Base-by-base conservation (phyloP, 495 filamentous ascomycete genomes). In the Hapsidospora chrysogenum region DNA sequence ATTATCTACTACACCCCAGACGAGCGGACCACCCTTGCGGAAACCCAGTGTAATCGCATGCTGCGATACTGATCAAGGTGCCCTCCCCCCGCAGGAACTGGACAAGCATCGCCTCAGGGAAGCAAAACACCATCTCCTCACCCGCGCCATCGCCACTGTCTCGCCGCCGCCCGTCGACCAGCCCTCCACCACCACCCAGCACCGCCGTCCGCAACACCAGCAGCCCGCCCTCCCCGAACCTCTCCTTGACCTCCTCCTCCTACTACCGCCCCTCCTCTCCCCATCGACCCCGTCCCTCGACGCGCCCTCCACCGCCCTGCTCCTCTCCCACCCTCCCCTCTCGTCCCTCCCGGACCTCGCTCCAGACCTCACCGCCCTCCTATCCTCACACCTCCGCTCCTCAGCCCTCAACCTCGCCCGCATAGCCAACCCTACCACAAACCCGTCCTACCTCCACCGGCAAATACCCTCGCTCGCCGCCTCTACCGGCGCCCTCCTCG, bases 381-480 rank as follows among this genome's bases (percentile, higher is more conserved):
- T 68, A 18, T 65, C 65, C 14, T 28, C 41, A 6, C 43, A 47
- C 17, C 53, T 71, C 0, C 53, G 57, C 17, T 34, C 46, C 6
- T 53, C 52, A 14, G 59, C 58, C 33, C 44, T 52, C 8, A 31
- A 50, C 14, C 49, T 70, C 7, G 52, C 60, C n/a, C 58, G 63
- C 31, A 49, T 68, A 22, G 41, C 56, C 19, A 51, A 49, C 45
- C 65, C 66, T 0, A 51, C 42, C n/a, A 68, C 63, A 1, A 69
- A 69, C 49, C 52, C 66, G 0, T 66, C 65, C 13, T 68, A 53
- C 48, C 41, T 68, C 17, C 66, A 69, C 52, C 60, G 65, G 15
- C 32, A 47, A 0, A 53, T 71, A 29, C 60, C 64, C 1, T 45
- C 56, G 20, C 42, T 71, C 8, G 42, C 53, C 0, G 20, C 47